phyloP scores from a whole-genome alignment of 2,329 filamentous ascomycete species.

The Fusarium keratoplasticum region DNA sequence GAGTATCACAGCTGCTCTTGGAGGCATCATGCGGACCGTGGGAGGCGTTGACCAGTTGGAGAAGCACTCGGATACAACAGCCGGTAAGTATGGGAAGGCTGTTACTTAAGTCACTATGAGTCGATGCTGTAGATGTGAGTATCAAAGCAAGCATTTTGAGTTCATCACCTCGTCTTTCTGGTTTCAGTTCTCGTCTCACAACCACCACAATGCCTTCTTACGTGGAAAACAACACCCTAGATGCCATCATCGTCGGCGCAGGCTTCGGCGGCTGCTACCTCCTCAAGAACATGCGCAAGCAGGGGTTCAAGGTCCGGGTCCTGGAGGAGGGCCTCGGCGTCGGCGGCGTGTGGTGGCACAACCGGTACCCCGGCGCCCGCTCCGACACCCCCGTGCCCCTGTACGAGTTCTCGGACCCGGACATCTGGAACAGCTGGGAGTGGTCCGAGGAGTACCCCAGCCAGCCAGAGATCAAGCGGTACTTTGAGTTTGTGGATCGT shows the following conservation, averaged over 20 bases:
- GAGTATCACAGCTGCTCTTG: neutral
- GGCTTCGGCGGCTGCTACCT: conserved; percentile 23
- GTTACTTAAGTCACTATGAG: neutral
- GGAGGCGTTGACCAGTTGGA: neutral
- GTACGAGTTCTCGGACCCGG: conserved; percentile 38
- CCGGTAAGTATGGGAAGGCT: neutral
- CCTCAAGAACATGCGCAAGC: conserved; percentile 6
- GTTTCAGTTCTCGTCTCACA: neutral
- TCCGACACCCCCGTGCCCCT: conserved; percentile 49
- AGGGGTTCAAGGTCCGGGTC: conserved; percentile 6
- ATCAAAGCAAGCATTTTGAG: neutral
- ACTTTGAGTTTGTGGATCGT: conserved; percentile 57
- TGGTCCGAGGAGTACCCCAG: conserved; percentile 51
- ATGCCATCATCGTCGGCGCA: conserved; percentile 14
- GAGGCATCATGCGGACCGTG: neutral
- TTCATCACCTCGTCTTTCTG: neutral
- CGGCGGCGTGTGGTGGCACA: conserved; percentile 38
- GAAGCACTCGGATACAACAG: neutral
- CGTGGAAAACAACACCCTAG: neutral
- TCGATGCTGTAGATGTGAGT: neutral
- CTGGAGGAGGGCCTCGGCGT: conserved; percentile 8
- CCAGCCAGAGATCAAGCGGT: conserved; percentile 53
- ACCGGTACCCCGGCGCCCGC: conserved; percentile 53
- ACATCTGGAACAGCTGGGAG: conserved; percentile 54
- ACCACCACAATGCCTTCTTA: conserved; percentile 11